Percentiles rank a stretch among this genome's conserved stretches.
Evolutionary conservation across 139 green algal species (phyloP).

Genomic region (Volvox reticuliferus): DNA sequence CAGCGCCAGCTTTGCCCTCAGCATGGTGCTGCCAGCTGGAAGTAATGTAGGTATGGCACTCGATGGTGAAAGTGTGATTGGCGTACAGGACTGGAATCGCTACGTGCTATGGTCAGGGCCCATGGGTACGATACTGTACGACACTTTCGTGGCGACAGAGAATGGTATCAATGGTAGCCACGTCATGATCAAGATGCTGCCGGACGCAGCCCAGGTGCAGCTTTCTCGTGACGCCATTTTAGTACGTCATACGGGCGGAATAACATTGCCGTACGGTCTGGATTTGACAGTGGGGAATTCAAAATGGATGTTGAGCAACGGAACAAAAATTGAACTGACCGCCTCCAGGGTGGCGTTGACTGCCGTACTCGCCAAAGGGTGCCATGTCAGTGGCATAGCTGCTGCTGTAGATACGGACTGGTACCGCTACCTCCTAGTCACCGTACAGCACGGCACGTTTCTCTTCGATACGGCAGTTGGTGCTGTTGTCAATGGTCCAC

Average conservation of each 20-base stretch:
- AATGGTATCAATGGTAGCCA: too few relatives aligned
- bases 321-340: background rate
- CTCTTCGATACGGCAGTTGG: background rate
- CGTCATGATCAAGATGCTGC: background rate
- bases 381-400: background rate
- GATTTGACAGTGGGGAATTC: background rate
- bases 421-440: slow-evolving; percentile 26
- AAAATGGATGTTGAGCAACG: background rate
- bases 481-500: too few relatives aligned
- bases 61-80: background rate
- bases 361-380: background rate
- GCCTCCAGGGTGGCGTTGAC: background rate
- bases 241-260: background rate
- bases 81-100: background rate
- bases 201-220: background rate
- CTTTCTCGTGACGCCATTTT: background rate
- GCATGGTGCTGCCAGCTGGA: background rate
- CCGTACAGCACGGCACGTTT: background rate
- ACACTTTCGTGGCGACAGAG: background rate
- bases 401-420: background rate
- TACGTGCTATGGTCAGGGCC: background rate
- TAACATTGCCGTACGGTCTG: background rate
- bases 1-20: background rate
- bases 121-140: background rate
- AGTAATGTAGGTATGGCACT: background rate